Conservation (phyloP, 2,329 filamentous ascomycete genomes). For the Escovopsis weberi region DNA sequence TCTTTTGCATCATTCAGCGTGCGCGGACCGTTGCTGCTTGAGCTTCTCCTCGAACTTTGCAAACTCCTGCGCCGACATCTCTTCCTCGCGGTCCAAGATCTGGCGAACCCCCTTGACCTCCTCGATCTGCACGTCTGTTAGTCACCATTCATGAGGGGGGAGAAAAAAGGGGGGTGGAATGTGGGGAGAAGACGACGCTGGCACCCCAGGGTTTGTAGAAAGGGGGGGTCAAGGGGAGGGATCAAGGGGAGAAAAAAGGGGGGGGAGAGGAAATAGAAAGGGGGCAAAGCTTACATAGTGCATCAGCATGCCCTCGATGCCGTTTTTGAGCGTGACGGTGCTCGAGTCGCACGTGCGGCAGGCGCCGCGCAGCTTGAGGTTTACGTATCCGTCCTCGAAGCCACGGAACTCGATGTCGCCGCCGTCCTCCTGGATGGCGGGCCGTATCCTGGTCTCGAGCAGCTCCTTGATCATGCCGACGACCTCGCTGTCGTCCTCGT, state of each 20-base stretch:
- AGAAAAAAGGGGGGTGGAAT: too few relatives aligned
- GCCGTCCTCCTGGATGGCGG: slow-evolving; percentile 93
- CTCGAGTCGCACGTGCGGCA: slow-evolving; percentile 95
- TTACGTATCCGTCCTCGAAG: slow-evolving; percentile 67
- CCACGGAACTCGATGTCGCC: slow-evolving; percentile 94
- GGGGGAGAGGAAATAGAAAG: background rate
- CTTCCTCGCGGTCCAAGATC: slow-evolving; percentile 82
- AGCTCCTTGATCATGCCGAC: slow-evolving; percentile 98
- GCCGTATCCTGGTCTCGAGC: slow-evolving; percentile 84
- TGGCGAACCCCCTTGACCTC: slow-evolving; percentile 90
- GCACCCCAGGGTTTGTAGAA: too few relatives aligned
- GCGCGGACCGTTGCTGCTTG: slow-evolving; percentile 27
- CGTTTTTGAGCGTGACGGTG: slow-evolving; percentile 92
- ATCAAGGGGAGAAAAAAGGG: background rate
- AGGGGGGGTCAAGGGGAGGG: too few relatives aligned
- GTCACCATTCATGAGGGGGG: background rate
- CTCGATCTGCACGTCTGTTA: slow-evolving; percentile 51
- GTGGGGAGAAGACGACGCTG: too few relatives aligned
- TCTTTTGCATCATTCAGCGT: background rate
- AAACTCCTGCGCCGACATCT: slow-evolving; percentile 76
- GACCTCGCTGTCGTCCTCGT: slow-evolving; percentile 85
- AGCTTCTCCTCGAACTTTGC: slow-evolving; percentile 85
- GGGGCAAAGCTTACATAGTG: slow-evolving; percentile 54
- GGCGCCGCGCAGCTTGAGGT: slow-evolving; percentile 76
- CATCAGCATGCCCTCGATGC: slow-evolving; percentile 98